Conservation (phyloP, 2,329 filamentous ascomycete species). For the Trichophyton verrucosum region DNA sequence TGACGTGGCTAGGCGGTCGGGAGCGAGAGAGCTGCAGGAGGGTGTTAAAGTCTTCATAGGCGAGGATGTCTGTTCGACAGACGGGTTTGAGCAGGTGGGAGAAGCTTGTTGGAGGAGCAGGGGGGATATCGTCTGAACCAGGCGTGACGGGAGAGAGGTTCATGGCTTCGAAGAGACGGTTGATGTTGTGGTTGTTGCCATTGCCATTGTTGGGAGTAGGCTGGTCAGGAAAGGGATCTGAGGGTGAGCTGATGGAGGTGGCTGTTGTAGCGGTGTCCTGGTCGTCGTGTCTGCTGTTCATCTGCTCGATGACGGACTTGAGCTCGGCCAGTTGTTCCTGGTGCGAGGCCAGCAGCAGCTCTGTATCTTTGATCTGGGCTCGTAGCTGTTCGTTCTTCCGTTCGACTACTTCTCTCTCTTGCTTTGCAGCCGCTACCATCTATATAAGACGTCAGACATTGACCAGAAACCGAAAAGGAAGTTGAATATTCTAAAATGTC, state of each 20-base stretch:
- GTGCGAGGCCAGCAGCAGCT: slow-evolving; percentile 72
- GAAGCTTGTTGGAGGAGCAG: slow-evolving; percentile 58
- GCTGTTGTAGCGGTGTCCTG: slow-evolving; percentile 56
- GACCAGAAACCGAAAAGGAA: too few species aligned
- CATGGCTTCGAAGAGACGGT: slow-evolving; percentile 48
- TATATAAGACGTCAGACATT: slow-evolving; percentile 21
- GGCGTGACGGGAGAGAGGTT: slow-evolving; percentile 40
- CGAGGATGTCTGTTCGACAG: slow-evolving; percentile 64
- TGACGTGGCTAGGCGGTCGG: slow-evolving; percentile 52
- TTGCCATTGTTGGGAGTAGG: slow-evolving; percentile 35
- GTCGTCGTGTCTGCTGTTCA: slow-evolving; percentile 60
- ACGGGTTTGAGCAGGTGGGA: slow-evolving; percentile 72
- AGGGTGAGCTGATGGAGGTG: slow-evolving; percentile 67
- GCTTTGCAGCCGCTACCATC: slow-evolving; percentile 87
- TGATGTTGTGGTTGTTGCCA: slow-evolving; percentile 30
- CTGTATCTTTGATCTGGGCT: slow-evolving; percentile 73
- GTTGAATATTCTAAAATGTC: background rate
- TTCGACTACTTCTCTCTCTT: slow-evolving; percentile 66
- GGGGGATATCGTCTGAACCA: slow-evolving; percentile 41
- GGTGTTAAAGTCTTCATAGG: slow-evolving; percentile 74
- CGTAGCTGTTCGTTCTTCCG: slow-evolving; percentile 81
- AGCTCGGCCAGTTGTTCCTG: slow-evolving; percentile 87
- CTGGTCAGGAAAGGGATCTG: slow-evolving; percentile 44
- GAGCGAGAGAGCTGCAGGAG: slow-evolving; percentile 58
- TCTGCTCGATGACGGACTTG: slow-evolving; percentile 82